Base-by-base conservation (phyloP, 2,329 filamentous ascomycete species). In the Mollisia scopiformis region DNA sequence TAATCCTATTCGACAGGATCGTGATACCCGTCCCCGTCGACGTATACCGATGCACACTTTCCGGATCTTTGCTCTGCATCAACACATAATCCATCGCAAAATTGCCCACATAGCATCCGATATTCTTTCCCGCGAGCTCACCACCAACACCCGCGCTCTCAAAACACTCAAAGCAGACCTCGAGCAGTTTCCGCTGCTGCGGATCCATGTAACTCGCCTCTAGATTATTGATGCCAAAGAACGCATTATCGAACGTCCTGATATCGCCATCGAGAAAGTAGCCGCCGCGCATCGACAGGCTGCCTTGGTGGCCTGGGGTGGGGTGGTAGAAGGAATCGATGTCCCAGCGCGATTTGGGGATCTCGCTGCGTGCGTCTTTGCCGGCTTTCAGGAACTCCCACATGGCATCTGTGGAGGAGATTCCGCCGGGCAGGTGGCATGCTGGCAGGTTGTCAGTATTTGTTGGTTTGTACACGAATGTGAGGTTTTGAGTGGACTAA, bases 1-100 rank as follows among this genome's bases (percentile, higher is more conserved):
- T 72, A 0, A 73, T 56, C 0, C 75, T 66, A 43, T 76, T 77
- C 10, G 57, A 41, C 28, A 65, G 19, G 14, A 54, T 71, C 14
- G 68, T 61, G 39, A 60, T 59, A 27, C 43, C 49, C 39, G 33
- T 31, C 3, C 64, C 62, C 39, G 52, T 59, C 19, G 62, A 47
- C 19, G 55, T n/a, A n/a, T 43, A 39, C 58, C 58, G 10, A 35
- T 11, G 5, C 58, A 49, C 14, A 2, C 53, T 33, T 39, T 63
- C 58, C 2, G 47, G n/a, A n/a, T n/a, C n/a, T n/a, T n/a, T n/a
- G n/a, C n/a, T n/a, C n/a, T n/a, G n/a, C n/a, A n/a, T n/a, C n/a
- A n/a, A n/a, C n/a, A n/a, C 43, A 62, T 61, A 64, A 51, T 64
- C 62, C 28, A 23, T 61, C 59, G 13, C 16, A 14, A 46, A 64